Conservation (phyloP, 2,329 filamentous ascomycete genomes). For the Fonsecaea pedrosoi region DNA sequence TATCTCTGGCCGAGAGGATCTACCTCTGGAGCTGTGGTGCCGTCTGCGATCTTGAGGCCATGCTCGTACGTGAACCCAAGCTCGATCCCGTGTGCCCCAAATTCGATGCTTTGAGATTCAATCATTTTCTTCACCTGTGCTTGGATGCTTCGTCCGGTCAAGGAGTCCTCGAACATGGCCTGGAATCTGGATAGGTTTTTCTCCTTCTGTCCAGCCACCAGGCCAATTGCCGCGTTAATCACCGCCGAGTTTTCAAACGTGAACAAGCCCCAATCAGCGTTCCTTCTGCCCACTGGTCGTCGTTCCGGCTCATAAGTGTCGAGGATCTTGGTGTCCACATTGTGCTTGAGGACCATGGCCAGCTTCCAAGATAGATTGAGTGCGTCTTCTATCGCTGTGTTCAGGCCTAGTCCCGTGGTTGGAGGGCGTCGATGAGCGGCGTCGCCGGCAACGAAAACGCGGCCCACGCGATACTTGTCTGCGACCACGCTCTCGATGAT, state of each 20-base stretch:
- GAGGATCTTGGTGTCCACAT: slow-evolving; percentile 41
- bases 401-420: slow-evolving; percentile 44
- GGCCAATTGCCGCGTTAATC: slow-evolving; percentile 3
- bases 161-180: slow-evolving; percentile 2
- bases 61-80: slow-evolving; percentile 11
- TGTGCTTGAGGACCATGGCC: slow-evolving; percentile 43
- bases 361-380: slow-evolving; percentile 55
- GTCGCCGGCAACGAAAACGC: slow-evolving; percentile 47
- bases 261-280: slow-evolving; percentile 36
- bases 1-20: slow-evolving; percentile 7
- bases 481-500: slow-evolving; percentile 41
- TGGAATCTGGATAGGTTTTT: background rate
- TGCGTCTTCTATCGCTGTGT: slow-evolving; percentile 44
- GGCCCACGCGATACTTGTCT: slow-evolving; percentile 40
- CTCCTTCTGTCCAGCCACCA: background rate
- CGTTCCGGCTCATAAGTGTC: slow-evolving; percentile 52
- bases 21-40: background rate
- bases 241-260: slow-evolving; percentile 2
- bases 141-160: background rate
- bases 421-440: slow-evolving; percentile 45
- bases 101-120: background rate
- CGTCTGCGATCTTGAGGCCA: background rate
- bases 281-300: slow-evolving; percentile 42
- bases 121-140: background rate
- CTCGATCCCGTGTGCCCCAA: background rate